Evolutionary conservation across 164 flowering plant genomes (phyloP), one percentile per base, ranked within the genome.

Genomic region (Dillenia turbinata): DNA sequence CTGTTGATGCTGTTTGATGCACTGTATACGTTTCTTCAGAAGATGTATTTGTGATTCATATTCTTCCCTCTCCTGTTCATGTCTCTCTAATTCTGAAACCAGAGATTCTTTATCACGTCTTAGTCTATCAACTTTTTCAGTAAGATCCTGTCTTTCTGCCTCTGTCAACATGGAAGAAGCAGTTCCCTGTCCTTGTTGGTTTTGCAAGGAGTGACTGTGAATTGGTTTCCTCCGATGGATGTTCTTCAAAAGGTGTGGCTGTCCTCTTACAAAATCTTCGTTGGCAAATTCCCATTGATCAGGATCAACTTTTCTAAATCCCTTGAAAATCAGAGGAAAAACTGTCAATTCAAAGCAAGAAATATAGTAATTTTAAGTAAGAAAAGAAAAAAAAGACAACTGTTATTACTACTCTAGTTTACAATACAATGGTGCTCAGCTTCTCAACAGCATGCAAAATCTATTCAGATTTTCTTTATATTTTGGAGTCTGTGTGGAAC

Each of bases 201-300:
- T 76, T 14, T 58, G 78, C 24, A 49, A 11, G 12, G 94, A 87
- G 67, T 91, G 97, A 71, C 93, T 89, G 60, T 87, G 91, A 40
- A 87, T 71, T 8, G 97, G 97, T 64, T 91, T 91, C 17, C 96
- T 81, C 16, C 97, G 62, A 63, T 87, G 83, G 44, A 91, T 91
- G 16, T 85, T 91, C 65, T 78, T 87, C 55, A 91, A 49, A 50
- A 89, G 87, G 49, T 89, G 83, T 48, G 66, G 72, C 63, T 85
- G 78, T 16, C 92, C 96, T 71, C 86, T 77, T 33, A 85, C 52
- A 59, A 91, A 91, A 40, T 84, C 95, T 57, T 87, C 96, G 46
- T 89, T 91, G 9, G 85, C 90, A 70, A 91, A 91, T 62, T 91
- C 97, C 96, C 96, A 91, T 52, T 83, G 91, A 52, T 91, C 96